Conservation (phyloP, 2,329 filamentous ascomycete species). For the Pseudocercospora macadamiae region DNA sequence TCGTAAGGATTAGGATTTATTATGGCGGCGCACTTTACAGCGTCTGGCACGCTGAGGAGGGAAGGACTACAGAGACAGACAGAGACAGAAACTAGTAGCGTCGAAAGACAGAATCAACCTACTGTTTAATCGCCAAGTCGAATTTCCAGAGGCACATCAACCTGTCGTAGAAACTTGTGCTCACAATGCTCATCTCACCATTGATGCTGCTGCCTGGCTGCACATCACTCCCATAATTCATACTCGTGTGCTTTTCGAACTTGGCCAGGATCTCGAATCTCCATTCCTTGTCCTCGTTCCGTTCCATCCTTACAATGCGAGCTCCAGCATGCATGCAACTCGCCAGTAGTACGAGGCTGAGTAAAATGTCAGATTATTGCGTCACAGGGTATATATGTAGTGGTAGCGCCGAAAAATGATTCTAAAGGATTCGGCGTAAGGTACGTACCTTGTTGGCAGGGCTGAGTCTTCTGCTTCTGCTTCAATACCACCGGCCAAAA, state of each 20-base stretch:
- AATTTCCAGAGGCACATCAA: slow-evolving; percentile 67
- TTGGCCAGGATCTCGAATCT: slow-evolving; percentile 66
- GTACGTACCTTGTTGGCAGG: slow-evolving; percentile 21
- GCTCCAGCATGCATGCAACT: slow-evolving; percentile 94
- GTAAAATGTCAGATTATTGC: slow-evolving; percentile 23
- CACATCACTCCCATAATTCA: slow-evolving; percentile 89
- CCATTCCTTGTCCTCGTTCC: slow-evolving; percentile 50
- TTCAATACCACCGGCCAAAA: slow-evolving; percentile 35
- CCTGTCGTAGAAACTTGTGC: slow-evolving; percentile 78
- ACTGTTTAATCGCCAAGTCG: slow-evolving; percentile 14
- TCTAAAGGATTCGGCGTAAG: neutral
- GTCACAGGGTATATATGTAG: neutral
- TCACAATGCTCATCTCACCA: slow-evolving; percentile 55
- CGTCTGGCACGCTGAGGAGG: slow-evolving; percentile 4
- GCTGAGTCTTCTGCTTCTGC: slow-evolving; percentile 16
- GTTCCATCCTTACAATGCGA: slow-evolving; percentile 60
- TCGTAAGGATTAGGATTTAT: too few species aligned
- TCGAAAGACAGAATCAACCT: neutral
- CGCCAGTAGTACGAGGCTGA: slow-evolving; percentile 64
- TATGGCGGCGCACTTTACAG: neutral
- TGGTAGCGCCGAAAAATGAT: too few species aligned
- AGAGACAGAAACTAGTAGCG: neutral
- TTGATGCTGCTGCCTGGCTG: slow-evolving; percentile 41
- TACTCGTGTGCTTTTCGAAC: slow-evolving; percentile 86
- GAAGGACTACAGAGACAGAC: neutral